Evolutionary conservation across 176 grass and related monocot species (phyloP).

Genomic region (Neostapfia colusana): DNA sequence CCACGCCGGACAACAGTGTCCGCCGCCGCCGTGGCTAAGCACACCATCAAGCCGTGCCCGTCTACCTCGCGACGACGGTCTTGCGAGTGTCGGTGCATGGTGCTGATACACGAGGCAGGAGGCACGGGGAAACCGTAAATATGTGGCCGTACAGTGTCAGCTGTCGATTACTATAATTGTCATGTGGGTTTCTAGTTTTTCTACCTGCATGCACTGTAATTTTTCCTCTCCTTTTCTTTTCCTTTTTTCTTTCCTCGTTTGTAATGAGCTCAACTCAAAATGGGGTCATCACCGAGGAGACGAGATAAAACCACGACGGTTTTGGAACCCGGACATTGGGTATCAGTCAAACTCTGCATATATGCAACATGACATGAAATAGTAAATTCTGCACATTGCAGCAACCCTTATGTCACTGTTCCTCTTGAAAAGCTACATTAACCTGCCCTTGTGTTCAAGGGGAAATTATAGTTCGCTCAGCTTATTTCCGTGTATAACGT

Average conservation of each 20-base stretch:
- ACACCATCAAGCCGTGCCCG: no score
- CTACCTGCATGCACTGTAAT: background rate
- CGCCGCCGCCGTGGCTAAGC: constrained; percentile 35
- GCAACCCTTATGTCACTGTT: no score
- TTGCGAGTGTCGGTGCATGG: background rate
- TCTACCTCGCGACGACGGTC: no score
- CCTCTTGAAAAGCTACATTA: background rate
- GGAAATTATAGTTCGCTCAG: no score
- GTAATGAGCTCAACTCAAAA: constrained; percentile 30
- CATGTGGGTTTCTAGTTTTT: constrained; percentile 51
- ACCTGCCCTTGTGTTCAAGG: background rate
- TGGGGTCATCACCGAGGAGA: constrained; percentile 27
- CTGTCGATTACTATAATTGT: constrained; percentile 13
- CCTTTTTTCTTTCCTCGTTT: background rate
- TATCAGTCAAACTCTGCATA: constrained; percentile 28
- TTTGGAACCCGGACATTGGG: background rate
- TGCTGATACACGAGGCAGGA: background rate
- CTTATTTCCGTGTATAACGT: background rate
- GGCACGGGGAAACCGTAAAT: background rate
- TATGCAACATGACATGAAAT: constrained; percentile 42
- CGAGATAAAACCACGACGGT: constrained; percentile 32
- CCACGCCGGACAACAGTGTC: constrained; percentile 55
- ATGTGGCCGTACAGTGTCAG: constrained; percentile 13
- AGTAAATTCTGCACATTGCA: constrained; percentile 26
- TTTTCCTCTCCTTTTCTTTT: background rate